These are phyloP conservation scores for Macrophomina tecta DNA, from an alignment of 2,329 filamentous ascomycete species.

Conservation along the genomic window DNA sequence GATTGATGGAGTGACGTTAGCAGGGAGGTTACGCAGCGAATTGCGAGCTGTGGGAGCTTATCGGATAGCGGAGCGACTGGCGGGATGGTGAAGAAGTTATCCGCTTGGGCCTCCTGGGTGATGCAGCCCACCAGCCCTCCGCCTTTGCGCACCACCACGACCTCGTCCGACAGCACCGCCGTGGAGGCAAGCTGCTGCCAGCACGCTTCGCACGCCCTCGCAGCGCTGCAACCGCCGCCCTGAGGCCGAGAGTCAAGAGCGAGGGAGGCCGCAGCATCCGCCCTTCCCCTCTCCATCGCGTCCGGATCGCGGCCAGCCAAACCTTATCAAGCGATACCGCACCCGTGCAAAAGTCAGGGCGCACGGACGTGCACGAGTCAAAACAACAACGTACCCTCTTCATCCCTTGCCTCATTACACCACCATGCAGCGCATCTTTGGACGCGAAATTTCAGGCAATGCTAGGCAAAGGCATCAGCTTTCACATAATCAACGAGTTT, in stretches of 20 bases:
- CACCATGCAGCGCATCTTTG: too few species aligned
- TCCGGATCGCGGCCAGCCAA: slow-evolving; percentile 1
- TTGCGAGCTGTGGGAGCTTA: not conserved
- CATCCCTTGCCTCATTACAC: too few species aligned
- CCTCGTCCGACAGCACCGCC: not conserved
- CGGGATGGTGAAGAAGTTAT: not conserved
- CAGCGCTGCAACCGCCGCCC: not conserved
- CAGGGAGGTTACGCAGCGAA: slow-evolving; percentile 1
- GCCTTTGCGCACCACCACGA: not conserved
- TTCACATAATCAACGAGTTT: too few species aligned
- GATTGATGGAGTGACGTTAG: slow-evolving; percentile 8
- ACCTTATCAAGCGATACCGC: slow-evolving; percentile 15
- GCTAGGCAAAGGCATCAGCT: too few species aligned
- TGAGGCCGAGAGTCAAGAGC: not conserved
- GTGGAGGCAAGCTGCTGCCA: not conserved
- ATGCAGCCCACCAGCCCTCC: not conserved
- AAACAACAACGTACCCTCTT: too few species aligned
- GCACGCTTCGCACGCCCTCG: not conserved
- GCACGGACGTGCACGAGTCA: too few species aligned
- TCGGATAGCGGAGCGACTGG: not conserved
- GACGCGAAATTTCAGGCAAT: too few species aligned
- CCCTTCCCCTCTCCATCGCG: not conserved
- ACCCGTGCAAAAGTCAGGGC: too few species aligned
- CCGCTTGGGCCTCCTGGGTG: not conserved
- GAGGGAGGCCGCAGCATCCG: not conserved